These are phyloP conservation scores for Talaromyces adpressus DNA, from an alignment of 495 filamentous ascomycete genomes.

Conservation along the genomic window DNA sequence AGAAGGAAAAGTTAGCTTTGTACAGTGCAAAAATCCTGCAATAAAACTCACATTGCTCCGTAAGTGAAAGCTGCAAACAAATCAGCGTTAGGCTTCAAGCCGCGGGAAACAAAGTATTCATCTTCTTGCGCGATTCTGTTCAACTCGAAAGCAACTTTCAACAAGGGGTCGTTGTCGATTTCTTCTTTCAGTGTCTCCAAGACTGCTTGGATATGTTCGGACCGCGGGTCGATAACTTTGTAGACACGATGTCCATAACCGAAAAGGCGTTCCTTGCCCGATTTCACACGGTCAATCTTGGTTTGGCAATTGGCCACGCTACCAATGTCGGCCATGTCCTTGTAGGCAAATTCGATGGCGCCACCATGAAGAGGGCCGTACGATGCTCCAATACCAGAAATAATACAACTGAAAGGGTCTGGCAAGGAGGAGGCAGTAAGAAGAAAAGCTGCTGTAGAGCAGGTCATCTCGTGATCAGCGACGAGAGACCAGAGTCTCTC, in stretches of 20 bases:
- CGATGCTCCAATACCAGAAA: constrained; percentile 28
- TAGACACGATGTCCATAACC: constrained; percentile 52
- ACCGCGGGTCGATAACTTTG: constrained; percentile 40
- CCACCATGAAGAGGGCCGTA: constrained; percentile 47
- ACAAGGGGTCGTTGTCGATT: constrained; percentile 31
- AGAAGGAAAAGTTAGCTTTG: neutral
- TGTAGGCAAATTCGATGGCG: constrained; percentile 44
- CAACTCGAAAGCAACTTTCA: constrained; percentile 42
- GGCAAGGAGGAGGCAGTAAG: constrained; percentile 41
- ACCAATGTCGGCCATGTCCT: constrained; percentile 34
- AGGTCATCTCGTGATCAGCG: constrained; percentile 48
- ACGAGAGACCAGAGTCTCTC: constrained; percentile 19
- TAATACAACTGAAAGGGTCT: constrained; percentile 35
- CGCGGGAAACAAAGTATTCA: constrained; percentile 40
- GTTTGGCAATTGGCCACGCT: constrained; percentile 33
- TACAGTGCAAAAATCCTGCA: neutral
- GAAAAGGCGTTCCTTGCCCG: constrained; percentile 39
- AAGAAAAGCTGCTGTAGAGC: constrained; percentile 44
- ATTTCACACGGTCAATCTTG: constrained; percentile 39
- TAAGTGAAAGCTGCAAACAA: constrained; percentile 44
- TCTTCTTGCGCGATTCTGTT: constrained; percentile 38
- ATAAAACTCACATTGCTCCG: constrained; percentile 30
- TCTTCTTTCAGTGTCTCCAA: constrained; percentile 17
- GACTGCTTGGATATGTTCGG: constrained; percentile 29
- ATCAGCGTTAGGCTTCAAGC: constrained; percentile 47